Base-by-base conservation (phyloP, 305 asterid genomes). In the Solanum chacoense region DNA sequence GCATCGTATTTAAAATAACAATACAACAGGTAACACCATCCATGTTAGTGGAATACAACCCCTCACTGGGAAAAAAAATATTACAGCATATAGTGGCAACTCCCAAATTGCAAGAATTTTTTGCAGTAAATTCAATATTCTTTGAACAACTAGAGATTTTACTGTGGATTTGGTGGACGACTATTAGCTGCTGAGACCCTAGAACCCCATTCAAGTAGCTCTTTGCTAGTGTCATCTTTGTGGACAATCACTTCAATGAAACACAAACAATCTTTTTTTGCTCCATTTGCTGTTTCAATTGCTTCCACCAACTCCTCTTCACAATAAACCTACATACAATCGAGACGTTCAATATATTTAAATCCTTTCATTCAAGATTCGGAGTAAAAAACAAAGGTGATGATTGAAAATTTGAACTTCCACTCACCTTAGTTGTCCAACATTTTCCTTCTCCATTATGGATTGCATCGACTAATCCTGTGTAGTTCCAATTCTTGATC, bases 101-200 rank as follows among this genome's bases (percentile, higher is more conserved):
- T 75, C n/a, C 14, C 28, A 75, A 76, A 13, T 29, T 78, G 73
- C 45, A 71, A 31, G 45, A 28, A 11, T 2, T n/a, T 20, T 36
- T 63, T 24, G 77, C 10, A 12, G 63, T 28, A 24, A 78, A 8
- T 79, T 24, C 24, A 42, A 20, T 59, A 8, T 42, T 24, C 7
- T 26, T 29, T 45, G 28, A 42, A 14, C n/a, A 35, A 26, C 8
- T 29, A 11, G 26, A 80, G 24, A 36, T 77, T 89, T 91, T 93
- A 97, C 92, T 95, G 98, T 80, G 99, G 98, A 73, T 97, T 97
- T 26, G 98, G 99, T 6, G 98, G 96, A 89, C 98, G 97, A 91
- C 95, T 91, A 86, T 94, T 96, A 67, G 98, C 98, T 5, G 96
- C 95, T 84, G 98, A 91, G 18, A 97, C 98, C 91, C 98, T 92